phyloP scores from a whole-genome alignment of 2,329 filamentous ascomycete genomes.

The Xylariaceae sp. region DNA sequence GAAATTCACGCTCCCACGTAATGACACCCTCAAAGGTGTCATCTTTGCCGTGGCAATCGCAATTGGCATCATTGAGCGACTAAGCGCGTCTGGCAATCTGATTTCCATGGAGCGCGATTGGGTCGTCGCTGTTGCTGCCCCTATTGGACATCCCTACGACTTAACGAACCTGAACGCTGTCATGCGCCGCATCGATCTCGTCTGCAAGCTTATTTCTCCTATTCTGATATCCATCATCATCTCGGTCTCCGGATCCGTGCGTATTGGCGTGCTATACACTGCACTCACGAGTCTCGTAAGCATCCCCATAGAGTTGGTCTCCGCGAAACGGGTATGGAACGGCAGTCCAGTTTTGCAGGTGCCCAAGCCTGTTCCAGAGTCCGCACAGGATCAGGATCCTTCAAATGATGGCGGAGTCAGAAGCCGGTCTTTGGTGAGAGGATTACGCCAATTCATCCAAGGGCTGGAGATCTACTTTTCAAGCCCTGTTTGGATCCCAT shows the following conservation, averaged over 20 bases:
- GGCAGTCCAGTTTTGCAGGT: slow-evolving; percentile 29
- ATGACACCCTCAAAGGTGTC: slow-evolving; percentile 28
- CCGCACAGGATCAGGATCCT: neutral
- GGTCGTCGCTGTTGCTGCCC: slow-evolving; percentile 36
- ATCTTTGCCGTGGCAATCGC: slow-evolving; percentile 34
- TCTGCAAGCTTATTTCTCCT: slow-evolving; percentile 52
- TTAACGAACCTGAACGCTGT: slow-evolving; percentile 44
- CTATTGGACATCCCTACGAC: slow-evolving; percentile 32
- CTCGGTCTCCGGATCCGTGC: slow-evolving; percentile 39
- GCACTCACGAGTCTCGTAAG: slow-evolving; percentile 40
- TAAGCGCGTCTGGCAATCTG: slow-evolving; percentile 39
- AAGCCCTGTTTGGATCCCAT: slow-evolving; percentile 40
- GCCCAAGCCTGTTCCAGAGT: slow-evolving; percentile 26
- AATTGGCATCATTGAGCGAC: slow-evolving; percentile 38
- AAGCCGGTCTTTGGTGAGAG: slow-evolving; percentile 13
- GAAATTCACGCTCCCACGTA: slow-evolving; percentile 22
- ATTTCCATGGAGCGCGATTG: slow-evolving; percentile 46
- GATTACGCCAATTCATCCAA: slow-evolving; percentile 24
- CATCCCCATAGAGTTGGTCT: slow-evolving; percentile 37
- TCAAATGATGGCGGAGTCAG: neutral
- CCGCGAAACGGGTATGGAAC: slow-evolving; percentile 38
- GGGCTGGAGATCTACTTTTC: slow-evolving; percentile 36
- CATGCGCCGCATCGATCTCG: slow-evolving; percentile 53
- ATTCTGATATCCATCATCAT: slow-evolving; percentile 45
- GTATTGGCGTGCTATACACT: slow-evolving; percentile 42